phyloP scores from a whole-genome alignment of 192 early-diverging fungal species.

The Mortierella claussenii region DNA sequence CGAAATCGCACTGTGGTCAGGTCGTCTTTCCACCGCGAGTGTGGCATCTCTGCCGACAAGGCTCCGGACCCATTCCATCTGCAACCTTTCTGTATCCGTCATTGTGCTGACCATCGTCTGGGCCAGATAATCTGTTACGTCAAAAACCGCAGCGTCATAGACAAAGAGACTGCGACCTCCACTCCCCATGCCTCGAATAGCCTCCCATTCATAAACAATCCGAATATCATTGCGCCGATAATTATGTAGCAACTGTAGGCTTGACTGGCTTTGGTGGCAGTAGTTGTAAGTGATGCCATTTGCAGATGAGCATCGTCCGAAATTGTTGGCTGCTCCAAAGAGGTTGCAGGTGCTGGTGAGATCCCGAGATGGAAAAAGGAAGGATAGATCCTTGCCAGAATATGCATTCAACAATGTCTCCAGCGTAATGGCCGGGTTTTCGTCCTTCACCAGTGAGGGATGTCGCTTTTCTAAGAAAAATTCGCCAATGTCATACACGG shows the following conservation, averaged over 20 bases:
- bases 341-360: slow-evolving; percentile 2
- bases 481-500: slow-evolving; percentile 12
- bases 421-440: background rate
- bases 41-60: slow-evolving; percentile 36
- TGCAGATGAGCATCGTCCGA: slow-evolving; percentile 15
- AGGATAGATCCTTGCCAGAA: slow-evolving; percentile 13
- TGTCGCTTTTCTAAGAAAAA: slow-evolving; percentile 6
- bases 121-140: slow-evolving; percentile 30
- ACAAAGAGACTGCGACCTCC: slow-evolving; percentile 8
- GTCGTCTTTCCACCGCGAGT: slow-evolving; percentile 5
- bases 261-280: slow-evolving; percentile 11
- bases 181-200: background rate
- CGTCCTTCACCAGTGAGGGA: background rate
- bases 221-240: slow-evolving; percentile 6
- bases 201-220: slow-evolving; percentile 9
- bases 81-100: background rate
- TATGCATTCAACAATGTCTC: slow-evolving; percentile 3
- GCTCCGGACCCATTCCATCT: slow-evolving; percentile 28
- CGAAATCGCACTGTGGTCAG: background rate
- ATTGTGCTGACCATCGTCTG: background rate
- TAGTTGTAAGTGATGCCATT: slow-evolving; percentile 2
- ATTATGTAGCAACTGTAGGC: background rate
- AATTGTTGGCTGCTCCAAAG: slow-evolving; percentile 16
- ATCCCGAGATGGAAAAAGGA: slow-evolving; percentile 10
- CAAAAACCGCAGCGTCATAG: slow-evolving; percentile 27